Evolutionary conservation across 352 stramenopile genomes (phyloP), one percentile per base, ranked within the genome.

Genomic region (Globisporangium apiculatum): DNA sequence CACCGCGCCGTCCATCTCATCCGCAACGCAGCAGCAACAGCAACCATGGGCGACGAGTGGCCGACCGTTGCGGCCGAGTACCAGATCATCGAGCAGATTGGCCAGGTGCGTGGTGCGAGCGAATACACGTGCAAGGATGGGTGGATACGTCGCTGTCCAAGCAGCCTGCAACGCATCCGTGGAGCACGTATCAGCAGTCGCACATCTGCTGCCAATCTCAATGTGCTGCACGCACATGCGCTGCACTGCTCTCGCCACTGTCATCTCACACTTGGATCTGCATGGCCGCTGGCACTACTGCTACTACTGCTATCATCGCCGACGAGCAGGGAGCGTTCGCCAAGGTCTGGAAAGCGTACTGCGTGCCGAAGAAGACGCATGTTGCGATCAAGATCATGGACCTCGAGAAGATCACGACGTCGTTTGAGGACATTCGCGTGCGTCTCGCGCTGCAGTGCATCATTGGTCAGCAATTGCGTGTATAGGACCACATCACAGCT

Each of bases 331-430:
- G 97, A 17, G 96, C 97, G 15, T 99, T 99, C 69, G 97, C 97
- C 31, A 98, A 98, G 58, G 97, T 99, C 24, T 99, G 94, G 88
- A 97, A 96, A 68, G 97, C 96, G 12, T 91, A 89, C 67, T 98
- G 90, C 58, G 69, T 67, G 58, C 68, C 87, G 38, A 97, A 96
- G 69, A 86, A 92, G 62, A 77, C 75, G 53, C 75, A 94, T 61
- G 86, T 97, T 61, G 96, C 97, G 43, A 98, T 99, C 62, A 99
- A 99, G 74, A 97, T 99, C 61, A 97, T 99, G 81, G 97, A 99
- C 75, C 79, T 99, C 38, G 97, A 99, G 73, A 98, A 99, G 73
- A 97, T 99, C 61, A 98, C 96, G 51, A 97, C 94, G 18, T 98
- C 83, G 73, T 95, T 95, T 70, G 85, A 94, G 69, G 86, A 95